Conservation (phyloP, 176 grass and related monocot species). For the Oryza punctata region DNA sequence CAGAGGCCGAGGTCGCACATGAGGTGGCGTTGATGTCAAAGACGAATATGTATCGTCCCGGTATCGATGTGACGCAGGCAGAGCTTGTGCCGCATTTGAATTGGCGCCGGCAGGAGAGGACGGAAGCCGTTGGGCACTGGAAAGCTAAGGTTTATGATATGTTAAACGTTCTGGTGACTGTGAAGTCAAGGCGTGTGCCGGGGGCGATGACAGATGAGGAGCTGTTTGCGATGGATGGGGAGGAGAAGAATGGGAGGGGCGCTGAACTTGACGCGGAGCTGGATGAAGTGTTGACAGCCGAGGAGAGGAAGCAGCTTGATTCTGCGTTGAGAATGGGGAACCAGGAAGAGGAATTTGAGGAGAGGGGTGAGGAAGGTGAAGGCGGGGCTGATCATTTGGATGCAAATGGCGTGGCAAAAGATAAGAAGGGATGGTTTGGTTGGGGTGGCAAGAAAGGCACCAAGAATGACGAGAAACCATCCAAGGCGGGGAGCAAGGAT, state of each 20-base stretch:
- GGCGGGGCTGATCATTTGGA: constrained; percentile 51
- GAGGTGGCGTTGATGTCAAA: constrained; percentile 94
- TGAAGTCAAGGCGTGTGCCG: constrained; percentile 88
- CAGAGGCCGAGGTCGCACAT: constrained; percentile 81
- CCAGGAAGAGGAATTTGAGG: constrained; percentile 65
- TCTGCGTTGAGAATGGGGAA: constrained; percentile 72
- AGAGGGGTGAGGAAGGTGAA: constrained; percentile 46
- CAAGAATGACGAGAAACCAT: constrained; percentile 56
- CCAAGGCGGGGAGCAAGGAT: constrained; percentile 52
- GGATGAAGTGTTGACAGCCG: constrained; percentile 77
- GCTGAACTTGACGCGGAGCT: constrained; percentile 69
- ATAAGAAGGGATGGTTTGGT: constrained; percentile 92
- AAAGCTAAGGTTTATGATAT: constrained; percentile 96
- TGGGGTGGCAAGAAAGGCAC: constrained; percentile 72
- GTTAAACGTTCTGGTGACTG: constrained; percentile 83
- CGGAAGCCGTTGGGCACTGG: constrained; percentile 78
- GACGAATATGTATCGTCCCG: constrained; percentile 95
- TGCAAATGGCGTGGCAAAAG: constrained; percentile 50
- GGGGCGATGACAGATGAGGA: constrained; percentile 97
- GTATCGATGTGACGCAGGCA: constrained; percentile 94
- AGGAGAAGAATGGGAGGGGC: constrained; percentile 62
- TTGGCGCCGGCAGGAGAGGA: constrained; percentile 85
- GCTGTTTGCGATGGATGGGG: constrained; percentile 71
- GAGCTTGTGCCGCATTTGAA: constrained; percentile 89
- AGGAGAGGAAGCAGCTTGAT: constrained; percentile 94